Evolutionary conservation across 2,329 filamentous ascomycete species (phyloP).

Genomic region (Sporothrix inflata): DNA sequence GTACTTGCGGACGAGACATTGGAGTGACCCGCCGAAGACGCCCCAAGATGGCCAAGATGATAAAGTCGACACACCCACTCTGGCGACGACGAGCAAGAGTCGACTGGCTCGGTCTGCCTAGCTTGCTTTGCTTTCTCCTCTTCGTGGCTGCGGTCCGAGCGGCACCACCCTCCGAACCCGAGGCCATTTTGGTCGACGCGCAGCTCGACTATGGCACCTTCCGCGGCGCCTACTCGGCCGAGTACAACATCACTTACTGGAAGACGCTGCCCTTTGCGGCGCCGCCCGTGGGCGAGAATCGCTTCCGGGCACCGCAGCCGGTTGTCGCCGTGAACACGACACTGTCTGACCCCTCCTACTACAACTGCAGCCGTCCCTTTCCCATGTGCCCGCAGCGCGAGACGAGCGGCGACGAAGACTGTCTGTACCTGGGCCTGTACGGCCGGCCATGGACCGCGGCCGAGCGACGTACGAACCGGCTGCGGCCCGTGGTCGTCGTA

Average conservation of each 20-base stretch:
- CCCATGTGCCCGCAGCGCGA: constrained; percentile 61
- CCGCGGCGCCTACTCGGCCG: constrained; percentile 53
- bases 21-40: too few relatives aligned
- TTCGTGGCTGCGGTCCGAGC: not conserved
- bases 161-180: not conserved
- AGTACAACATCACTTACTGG: constrained; percentile 62
- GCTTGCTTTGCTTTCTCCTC: not conserved
- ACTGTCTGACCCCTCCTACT: constrained; percentile 43
- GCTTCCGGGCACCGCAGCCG: constrained; percentile 64
- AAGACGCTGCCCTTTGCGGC: constrained; percentile 65
- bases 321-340: constrained; percentile 49
- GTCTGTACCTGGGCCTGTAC: constrained; percentile 63
- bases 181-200: not conserved
- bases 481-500: constrained; percentile 61
- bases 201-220: constrained; percentile 55
- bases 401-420: constrained; percentile 61
- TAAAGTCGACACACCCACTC: too few relatives aligned
- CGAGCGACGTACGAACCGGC: constrained; percentile 39
- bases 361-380: constrained; percentile 58
- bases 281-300: constrained; percentile 59
- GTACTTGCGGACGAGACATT: too few relatives aligned
- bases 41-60: too few relatives aligned
- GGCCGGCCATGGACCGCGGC: constrained; percentile 56
- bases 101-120: too few relatives aligned
- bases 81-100: too few relatives aligned